Evolutionary conservation across 495 filamentous ascomycete genomes (phyloP), one percentile per base, ranked within the genome.

Genomic region (Podospora pseudopauciseta): DNA sequence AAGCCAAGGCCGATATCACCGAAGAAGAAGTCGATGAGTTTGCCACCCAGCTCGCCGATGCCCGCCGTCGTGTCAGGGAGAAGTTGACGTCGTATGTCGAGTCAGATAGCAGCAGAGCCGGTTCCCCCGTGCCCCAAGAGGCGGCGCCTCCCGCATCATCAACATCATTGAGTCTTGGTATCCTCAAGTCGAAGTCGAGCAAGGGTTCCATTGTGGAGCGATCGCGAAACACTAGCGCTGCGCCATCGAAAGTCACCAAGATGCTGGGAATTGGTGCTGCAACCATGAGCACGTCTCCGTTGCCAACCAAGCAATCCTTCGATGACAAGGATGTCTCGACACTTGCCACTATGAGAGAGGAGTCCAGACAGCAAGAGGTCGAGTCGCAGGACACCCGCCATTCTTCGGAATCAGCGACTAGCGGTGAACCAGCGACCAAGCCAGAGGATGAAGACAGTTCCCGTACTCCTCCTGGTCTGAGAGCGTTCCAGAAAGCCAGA

Each of bases 21-120:
- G 71, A 72, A 16, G 71, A 92, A 26, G 92, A 92, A 65, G 85
- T 86, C 5, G 89, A 93, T 61, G 92, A 92, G 64, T 94, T 97
- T 71, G 88, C 88, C 23, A 88, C 84, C 66, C 92, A 95, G 72
- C 87, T 97, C 23, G 92, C 91, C 0, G 85, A 90, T 74, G 86
- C 92, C 55, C 87, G 90, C 63, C 85, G 88, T 34, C 90, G 87
- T 19, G 90, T 97, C 39, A 89, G 93, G 69, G 92, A 96, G 78
- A 92, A 89, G 72, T 79, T 97, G 30, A 88, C 87, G 18, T 91
- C 83, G 19, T 90, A 89, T 71, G 88, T 87, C 18, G 90, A 92
- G 68, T 84, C 82, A 9, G 90, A 91, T 65, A 81, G 78, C 59
- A 80, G 78, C 70, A 75, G 71, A 83, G 85, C 78, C 78, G 84